Base-by-base conservation (phyloP, 2,329 filamentous ascomycete genomes). In the Diaporthe nobilis region DNA sequence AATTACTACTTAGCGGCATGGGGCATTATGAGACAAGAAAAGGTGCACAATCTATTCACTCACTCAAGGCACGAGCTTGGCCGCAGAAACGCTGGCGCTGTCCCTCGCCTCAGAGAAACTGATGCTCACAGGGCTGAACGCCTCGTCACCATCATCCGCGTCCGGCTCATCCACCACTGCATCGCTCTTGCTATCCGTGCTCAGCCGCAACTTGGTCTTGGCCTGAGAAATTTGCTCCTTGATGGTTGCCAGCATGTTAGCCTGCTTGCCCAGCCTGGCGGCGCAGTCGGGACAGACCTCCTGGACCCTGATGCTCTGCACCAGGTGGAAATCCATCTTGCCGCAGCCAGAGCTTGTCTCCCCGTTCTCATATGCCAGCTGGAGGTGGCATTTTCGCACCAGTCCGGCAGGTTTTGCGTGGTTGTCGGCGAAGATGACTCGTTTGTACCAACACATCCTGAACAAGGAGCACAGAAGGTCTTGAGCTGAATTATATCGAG, bases 361-460 rank as follows among this genome's bases (percentile, higher is more conserved):
- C 20, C 77, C 77, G 37, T 70, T 72, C 17, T 78, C 49, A 25
- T 78, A 80, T 31, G 74, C 74, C 34, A 71, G 31, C 37, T 80
- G 78, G 3, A 71, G 34, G 22, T 67, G 42, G 73, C 79, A 80
- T 39, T 77, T 76, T 22, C 72, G 60, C 20, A 72, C 73, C 13
- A 77, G 28, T 25, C 49, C 57, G 1, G 76, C 67, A 68, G 75
- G 78, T 49, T 72, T 74, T 25, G 75, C 60, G 73, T 81, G 80
- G 37, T 47, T 71, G 74, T 79, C 80, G 71, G 42, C 4, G n/a
- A 78, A 79, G 57, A 79, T 39, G 68, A 79, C 70, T 63, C 79
- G 78, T 7, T 68, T 51, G 75, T 80, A 78, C 74, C 77, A 77
- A 51, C 80, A 81, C 79, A 80, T 80, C 4, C 28, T 67, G 20